Base-by-base conservation (phyloP, 306 rosid species). In the Glycyrrhiza uralensis region DNA sequence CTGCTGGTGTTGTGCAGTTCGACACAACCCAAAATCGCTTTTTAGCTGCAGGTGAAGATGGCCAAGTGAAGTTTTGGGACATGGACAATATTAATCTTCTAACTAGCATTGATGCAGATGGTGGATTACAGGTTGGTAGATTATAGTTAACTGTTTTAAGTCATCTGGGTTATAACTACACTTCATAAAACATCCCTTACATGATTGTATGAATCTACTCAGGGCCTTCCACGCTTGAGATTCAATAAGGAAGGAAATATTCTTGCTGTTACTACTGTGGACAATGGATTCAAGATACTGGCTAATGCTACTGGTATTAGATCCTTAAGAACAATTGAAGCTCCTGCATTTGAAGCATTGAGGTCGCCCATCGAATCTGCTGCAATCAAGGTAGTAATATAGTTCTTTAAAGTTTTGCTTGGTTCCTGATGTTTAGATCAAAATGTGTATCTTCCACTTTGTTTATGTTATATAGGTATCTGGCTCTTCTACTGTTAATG, bases 41-140 rank as follows among this genome's bases (percentile, higher is more conserved):
- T 83, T 75, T 92, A 84, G 98, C 94, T 69, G 98, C 85, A 0
- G 98, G 98, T 72, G 98, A 89, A 86, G 96, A 90, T 77, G 83
- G 81, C 74, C 94, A 85, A 50, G 85, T 89, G 76, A 92, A 86
- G 86, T 89, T 88, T 76, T 92, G 98, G 98, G 89, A 86, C 78
- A 89, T 92, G 98, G 96, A 89, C 85, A 88, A 35, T 64, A 17
- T 20, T 56, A 83, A 69, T 59, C 51, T 76, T 69, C 54, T 89
- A 15, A 62, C 81, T 50, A 85, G 83, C 82, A 88, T 66, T 8
- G 94, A 92, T 35, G 96, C 91, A 0, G 89, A 85, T 50, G 96
- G 96, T 78, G 95, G 91, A 76, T 87, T 89, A 11, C 92, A 87
- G 81, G 98, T 89, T 44, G 71, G 83, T 78, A 63, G 71, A 38